These are phyloP conservation scores for Beauveria sp. DNA, from an alignment of 2,329 filamentous ascomycete genomes.

Conservation along the genomic window DNA sequence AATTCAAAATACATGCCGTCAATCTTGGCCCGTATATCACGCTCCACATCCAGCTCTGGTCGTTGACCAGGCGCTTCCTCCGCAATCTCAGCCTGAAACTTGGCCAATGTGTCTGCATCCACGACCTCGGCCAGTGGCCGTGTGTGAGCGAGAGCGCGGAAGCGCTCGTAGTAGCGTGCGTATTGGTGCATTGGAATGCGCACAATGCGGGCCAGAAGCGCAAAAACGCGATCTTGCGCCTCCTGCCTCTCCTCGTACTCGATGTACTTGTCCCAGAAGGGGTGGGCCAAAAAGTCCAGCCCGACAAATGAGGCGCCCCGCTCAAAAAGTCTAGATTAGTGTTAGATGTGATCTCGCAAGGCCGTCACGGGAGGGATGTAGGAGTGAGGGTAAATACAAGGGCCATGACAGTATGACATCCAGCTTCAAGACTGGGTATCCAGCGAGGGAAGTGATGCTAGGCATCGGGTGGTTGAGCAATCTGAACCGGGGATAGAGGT, in stretches of 20 bases:
- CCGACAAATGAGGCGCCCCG: conserved; percentile 78
- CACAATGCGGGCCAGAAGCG: conserved; percentile 73
- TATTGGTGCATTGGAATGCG: conserved; percentile 94
- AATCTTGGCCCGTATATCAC: conserved; percentile 71
- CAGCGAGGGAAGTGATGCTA: conserved; percentile 5
- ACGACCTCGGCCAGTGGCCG: conserved; percentile 68
- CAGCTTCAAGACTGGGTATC: conserved; percentile 1
- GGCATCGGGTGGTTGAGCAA: conserved; percentile 10
- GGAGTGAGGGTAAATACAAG: conserved; percentile 19
- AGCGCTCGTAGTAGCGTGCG: conserved; percentile 87
- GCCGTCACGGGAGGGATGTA: conserved; percentile 2
- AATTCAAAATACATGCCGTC: conserved; percentile 74
- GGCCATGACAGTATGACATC: conserved; percentile 10
- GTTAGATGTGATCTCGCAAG: conserved; percentile 20
- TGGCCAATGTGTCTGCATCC: conserved; percentile 56
- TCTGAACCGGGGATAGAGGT: conserved; percentile 17
- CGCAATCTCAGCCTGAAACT: conserved; percentile 66
- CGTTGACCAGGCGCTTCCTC: conserved; percentile 52
- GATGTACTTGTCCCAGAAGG: conserved; percentile 98
- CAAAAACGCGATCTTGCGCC: conserved; percentile 75
- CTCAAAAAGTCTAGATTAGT: conserved; percentile 73
- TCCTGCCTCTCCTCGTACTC: conserved; percentile 93
- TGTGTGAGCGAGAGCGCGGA: conserved; percentile 66
- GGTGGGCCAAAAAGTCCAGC: conserved; percentile 86
- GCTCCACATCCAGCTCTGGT: conserved; percentile 71